Evolutionary conservation across 2,329 filamentous ascomycete genomes (phyloP).

Genomic region (Ophiostoma montium): DNA sequence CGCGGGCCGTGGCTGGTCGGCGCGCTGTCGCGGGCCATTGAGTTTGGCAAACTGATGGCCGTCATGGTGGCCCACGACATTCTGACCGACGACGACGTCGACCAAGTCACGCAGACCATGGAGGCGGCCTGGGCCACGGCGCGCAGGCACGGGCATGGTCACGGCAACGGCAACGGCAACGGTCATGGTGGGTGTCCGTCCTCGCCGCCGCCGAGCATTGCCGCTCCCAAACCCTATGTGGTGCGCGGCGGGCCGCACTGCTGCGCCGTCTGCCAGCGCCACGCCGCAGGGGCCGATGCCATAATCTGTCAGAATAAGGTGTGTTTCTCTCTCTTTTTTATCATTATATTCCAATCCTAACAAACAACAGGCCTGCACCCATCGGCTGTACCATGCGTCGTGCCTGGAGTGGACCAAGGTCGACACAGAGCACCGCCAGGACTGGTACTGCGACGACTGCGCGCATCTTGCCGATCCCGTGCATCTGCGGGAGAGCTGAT

Average conservation of each 20-base stretch:
- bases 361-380: constrained; percentile 18
- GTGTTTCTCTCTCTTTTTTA: background rate
- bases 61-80: constrained; percentile 35
- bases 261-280: constrained; percentile 32
- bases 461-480: constrained; percentile 9
- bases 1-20: constrained; percentile 39
- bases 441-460: constrained; percentile 32
- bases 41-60: constrained; percentile 40
- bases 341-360: too few species aligned
- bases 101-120: constrained; percentile 24
- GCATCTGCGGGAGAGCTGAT: background rate
- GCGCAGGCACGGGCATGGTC: background rate
- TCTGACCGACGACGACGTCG: constrained; percentile 29
- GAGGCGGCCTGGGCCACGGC: constrained; percentile 17
- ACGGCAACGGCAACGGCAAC: too few species aligned
- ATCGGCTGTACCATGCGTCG: constrained; percentile 33
- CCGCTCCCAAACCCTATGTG: background rate
- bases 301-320: constrained; percentile 38
- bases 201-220: background rate
- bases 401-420: constrained; percentile 28
- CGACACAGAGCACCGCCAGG: constrained; percentile 16
- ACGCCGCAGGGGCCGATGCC: constrained; percentile 20
- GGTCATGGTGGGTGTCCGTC: too few species aligned
- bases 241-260: constrained; percentile 16
- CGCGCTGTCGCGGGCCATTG: constrained; percentile 31